phyloP scores from a whole-genome alignment of 768 basidiomycete species.

The Podaxis carcinomalis region DNA sequence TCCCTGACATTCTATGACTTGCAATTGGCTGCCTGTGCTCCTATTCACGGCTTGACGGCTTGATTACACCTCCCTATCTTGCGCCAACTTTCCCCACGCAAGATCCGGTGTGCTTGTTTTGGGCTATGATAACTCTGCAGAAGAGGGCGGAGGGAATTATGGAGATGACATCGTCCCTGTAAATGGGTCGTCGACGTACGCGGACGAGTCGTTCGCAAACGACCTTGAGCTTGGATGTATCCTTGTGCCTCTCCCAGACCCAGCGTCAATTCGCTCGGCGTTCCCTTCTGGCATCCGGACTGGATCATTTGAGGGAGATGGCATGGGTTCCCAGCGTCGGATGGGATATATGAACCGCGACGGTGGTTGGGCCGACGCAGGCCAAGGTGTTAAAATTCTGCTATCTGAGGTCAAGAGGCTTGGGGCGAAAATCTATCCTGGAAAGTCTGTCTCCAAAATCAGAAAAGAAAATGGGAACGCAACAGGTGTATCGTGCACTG shows the following conservation, averaged over 20 bases:
- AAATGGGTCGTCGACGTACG: slow-evolving; percentile 32
- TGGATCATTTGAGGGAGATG: slow-evolving; percentile 35
- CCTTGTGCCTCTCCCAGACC: slow-evolving; percentile 34
- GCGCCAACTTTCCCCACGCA: slow-evolving; percentile 5
- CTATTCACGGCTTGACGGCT: not conserved
- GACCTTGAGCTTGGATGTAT: slow-evolving; percentile 55
- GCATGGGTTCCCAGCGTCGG: not conserved
- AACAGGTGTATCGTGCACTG: slow-evolving; percentile 57
- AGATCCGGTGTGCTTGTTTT: slow-evolving; percentile 72
- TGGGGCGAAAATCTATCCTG: slow-evolving; percentile 56
- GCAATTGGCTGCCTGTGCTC: not conserved
- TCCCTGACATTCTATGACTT: not conserved
- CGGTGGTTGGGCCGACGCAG: slow-evolving; percentile 84
- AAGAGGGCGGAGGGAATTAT: not conserved
- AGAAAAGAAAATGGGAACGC: slow-evolving; percentile 33
- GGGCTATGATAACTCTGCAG: slow-evolving; percentile 24
- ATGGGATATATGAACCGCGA: slow-evolving; percentile 64
- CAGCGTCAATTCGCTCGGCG: slow-evolving; percentile 36
- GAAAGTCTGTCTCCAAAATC: slow-evolving; percentile 54
- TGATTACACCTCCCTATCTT: not conserved
- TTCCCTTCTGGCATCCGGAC: slow-evolving; percentile 42
- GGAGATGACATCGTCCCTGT: not conserved
- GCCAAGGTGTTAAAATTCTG: slow-evolving; percentile 54
- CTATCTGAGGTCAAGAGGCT: slow-evolving; percentile 51
- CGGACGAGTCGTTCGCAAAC: slow-evolving; percentile 54